These are phyloP conservation scores for Phaeophleospora eucalypticola DNA, from an alignment of 2,329 filamentous ascomycete genomes.

Conservation along the genomic window DNA sequence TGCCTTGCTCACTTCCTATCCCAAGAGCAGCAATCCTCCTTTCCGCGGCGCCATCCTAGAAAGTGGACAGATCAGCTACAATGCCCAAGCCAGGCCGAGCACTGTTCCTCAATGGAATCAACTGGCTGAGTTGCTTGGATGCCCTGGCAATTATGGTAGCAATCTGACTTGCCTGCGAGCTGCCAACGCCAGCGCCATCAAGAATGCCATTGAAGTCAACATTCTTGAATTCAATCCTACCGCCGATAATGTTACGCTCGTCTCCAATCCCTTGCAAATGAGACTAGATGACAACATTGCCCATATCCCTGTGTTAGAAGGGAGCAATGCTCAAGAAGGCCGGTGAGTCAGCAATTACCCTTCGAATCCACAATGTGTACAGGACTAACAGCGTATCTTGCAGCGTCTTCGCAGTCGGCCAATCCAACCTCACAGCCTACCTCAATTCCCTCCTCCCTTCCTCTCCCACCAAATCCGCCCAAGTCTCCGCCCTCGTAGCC, in stretches of 20 bases:
- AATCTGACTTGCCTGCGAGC: conserved; percentile 31
- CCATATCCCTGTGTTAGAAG: conserved; percentile 33
- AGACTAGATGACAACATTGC: conserved; percentile 31
- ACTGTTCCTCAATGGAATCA: conserved; percentile 24
- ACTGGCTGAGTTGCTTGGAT: conserved; percentile 26
- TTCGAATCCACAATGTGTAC: not conserved
- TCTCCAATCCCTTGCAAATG: conserved; percentile 25
- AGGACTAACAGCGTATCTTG: not conserved
- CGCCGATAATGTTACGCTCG: conserved; percentile 33
- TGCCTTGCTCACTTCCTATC: conserved; percentile 31
- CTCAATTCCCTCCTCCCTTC: conserved; percentile 16
- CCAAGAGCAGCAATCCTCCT: conserved; percentile 24
- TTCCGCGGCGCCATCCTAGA: conserved; percentile 35
- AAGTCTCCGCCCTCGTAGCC: conserved; percentile 23
- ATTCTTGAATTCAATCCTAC: conserved; percentile 30
- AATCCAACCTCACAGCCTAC: conserved; percentile 25
- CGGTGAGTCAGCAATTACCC: conserved; percentile 13
- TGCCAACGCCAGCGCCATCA: conserved; percentile 30
- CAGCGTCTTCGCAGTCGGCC: conserved; percentile 30
- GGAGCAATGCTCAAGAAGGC: conserved; percentile 36
- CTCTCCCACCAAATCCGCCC: conserved; percentile 16
- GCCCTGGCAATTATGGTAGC: conserved; percentile 23
- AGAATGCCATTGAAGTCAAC: conserved; percentile 30
- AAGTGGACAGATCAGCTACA: conserved; percentile 31
- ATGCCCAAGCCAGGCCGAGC: conserved; percentile 11